These are phyloP conservation scores for Halenospora varia DNA, from an alignment of 495 filamentous ascomycete genomes.

Conservation along the genomic window DNA sequence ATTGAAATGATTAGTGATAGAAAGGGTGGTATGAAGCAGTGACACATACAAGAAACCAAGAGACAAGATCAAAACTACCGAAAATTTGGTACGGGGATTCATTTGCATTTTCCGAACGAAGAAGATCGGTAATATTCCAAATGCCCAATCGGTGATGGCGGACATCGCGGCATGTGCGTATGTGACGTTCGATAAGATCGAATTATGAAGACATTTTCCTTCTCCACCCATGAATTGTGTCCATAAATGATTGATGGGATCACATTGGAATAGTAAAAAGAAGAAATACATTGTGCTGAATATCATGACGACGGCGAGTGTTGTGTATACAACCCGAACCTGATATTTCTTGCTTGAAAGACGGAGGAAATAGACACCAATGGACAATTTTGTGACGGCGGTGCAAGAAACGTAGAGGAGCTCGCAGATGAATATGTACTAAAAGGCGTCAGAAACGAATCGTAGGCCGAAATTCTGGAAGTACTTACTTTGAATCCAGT, in stretches of 20 bases:
- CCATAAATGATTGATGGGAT: constrained; percentile 35
- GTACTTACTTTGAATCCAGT: constrained; percentile 16
- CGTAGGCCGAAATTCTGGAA: not conserved
- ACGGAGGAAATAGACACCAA: constrained; percentile 41
- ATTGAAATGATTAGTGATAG: not conserved
- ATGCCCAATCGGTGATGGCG: constrained; percentile 32
- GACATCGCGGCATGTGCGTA: constrained; percentile 28
- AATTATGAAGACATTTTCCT: constrained; percentile 20
- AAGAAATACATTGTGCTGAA: constrained; percentile 35
- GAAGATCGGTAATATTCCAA: constrained; percentile 40
- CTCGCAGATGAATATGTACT: constrained; percentile 30
- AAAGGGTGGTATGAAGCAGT: not conserved
- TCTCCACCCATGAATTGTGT: constrained; percentile 13
- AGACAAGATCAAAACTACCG: constrained; percentile 30
- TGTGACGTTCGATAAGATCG: constrained; percentile 23
- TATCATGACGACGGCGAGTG: constrained; percentile 26
- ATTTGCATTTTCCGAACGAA: constrained; percentile 41
- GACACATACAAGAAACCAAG: constrained; percentile 30
- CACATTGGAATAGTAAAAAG: constrained; percentile 40
- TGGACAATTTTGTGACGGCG: constrained; percentile 35
- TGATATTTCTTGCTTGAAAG: constrained; percentile 34
- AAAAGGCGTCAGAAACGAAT: not conserved
- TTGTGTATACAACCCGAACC: constrained; percentile 28
- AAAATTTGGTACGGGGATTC: constrained; percentile 30
- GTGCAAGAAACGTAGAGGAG: constrained; percentile 34